phyloP scores from a whole-genome alignment of 345 rosid genomes.

The Raphanus sativus region DNA sequence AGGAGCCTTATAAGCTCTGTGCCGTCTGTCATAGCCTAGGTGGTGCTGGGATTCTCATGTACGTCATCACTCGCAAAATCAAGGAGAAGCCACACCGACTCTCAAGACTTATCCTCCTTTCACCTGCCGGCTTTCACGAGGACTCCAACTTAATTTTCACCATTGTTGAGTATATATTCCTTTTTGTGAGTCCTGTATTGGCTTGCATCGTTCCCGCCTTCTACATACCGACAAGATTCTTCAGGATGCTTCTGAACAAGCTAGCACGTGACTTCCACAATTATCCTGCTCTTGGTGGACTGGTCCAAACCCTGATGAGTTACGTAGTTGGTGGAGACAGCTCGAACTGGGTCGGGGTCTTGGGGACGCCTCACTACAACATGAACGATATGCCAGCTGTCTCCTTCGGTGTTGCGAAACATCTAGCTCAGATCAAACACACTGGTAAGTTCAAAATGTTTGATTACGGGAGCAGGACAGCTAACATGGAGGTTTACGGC shows the following conservation, averaged over 20 bases:
- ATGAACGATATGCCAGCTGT: constrained; percentile 99
- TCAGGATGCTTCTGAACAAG: constrained; percentile 90
- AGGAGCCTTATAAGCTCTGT: constrained; percentile 85
- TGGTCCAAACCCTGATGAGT: constrained; percentile 90
- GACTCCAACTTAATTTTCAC: constrained; percentile 67
- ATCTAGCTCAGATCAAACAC: constrained; percentile 88
- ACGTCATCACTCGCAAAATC: constrained; percentile 59
- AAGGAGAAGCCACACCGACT: constrained; percentile 82
- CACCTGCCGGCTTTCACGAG: constrained; percentile 95
- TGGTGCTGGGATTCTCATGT: constrained; percentile 90
- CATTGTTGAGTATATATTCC: constrained; percentile 55
- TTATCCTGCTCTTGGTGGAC: constrained; percentile 94
- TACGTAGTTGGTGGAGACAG: constrained; percentile 91
- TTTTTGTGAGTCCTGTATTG: constrained; percentile 61
- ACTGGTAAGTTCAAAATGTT: constrained; percentile 71
- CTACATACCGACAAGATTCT: constrained; percentile 93
- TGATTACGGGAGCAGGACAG: constrained; percentile 66
- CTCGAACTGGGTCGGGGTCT: constrained; percentile 94
- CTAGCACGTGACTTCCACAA: constrained; percentile 92
- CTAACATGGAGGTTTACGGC: constrained; percentile 73
- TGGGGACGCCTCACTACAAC: constrained; percentile 92
- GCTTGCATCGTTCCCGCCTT: constrained; percentile 69
- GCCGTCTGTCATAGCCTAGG: constrained; percentile 94
- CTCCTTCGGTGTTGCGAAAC: constrained; percentile 71
- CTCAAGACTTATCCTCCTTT: constrained; percentile 73